Evolutionary conservation across 208 protist genomes (phyloP).

Genomic region (Leishmania braziliensis): DNA sequence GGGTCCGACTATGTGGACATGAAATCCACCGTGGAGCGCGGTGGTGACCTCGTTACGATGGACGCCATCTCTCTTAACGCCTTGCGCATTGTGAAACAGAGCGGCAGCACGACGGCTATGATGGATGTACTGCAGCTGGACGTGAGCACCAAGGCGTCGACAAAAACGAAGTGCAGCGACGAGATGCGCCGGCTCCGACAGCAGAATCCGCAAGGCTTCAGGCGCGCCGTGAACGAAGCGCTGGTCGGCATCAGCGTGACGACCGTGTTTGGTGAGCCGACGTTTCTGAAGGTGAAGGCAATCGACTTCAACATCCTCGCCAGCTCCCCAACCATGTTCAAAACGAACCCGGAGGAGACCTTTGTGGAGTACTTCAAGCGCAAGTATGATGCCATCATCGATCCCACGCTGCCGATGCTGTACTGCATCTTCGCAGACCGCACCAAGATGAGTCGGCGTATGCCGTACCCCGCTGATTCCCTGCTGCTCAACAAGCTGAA

Average conservation of each 20-base stretch:
- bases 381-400: conserved; percentile 32
- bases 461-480: conserved; percentile 44
- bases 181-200: conserved; percentile 13
- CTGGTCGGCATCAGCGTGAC: conserved; percentile 24
- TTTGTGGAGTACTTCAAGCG: conserved; percentile 51
- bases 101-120: neutral
- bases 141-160: conserved; percentile 26
- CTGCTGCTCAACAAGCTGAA: conserved; percentile 40
- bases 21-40: conserved; percentile 9
- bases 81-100: conserved; percentile 21
- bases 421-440: conserved; percentile 26
- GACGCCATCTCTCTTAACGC: conserved; percentile 36
- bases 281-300: conserved; percentile 36
- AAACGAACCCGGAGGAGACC: conserved; percentile 25
- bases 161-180: conserved; percentile 15
- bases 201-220: conserved; percentile 3
- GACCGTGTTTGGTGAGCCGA: conserved; percentile 23
- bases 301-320: conserved; percentile 25
- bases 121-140: conserved; percentile 47
- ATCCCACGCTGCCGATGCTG: conserved; percentile 29
- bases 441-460: conserved; percentile 14
- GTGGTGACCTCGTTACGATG: conserved; percentile 31
- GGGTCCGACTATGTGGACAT: conserved; percentile 31
- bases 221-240: conserved; percentile 13
- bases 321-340: conserved; percentile 19